These are phyloP conservation scores for Rhodosporidiobolus odoratus DNA, from an alignment of 768 basidiomycete genomes.

Conservation along the genomic window DNA sequence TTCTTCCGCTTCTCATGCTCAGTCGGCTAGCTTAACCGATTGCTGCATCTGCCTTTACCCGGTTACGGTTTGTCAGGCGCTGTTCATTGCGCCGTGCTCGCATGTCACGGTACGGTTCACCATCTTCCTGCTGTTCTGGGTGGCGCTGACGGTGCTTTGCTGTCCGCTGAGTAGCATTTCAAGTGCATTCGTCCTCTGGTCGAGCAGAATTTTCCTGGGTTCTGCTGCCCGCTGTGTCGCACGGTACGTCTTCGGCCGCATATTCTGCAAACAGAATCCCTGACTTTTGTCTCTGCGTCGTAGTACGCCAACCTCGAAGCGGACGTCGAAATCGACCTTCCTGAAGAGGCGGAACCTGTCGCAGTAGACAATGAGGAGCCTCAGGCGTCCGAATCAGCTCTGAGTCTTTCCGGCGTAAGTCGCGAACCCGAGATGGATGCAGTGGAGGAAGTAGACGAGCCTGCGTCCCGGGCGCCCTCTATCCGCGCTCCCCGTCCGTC, in stretches of 20 bases:
- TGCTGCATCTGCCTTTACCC: constrained; percentile 91
- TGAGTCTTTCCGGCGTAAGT: constrained; percentile 13
- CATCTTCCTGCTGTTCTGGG: constrained; percentile 37
- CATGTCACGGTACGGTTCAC: constrained; percentile 61
- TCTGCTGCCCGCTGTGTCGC: constrained; percentile 89
- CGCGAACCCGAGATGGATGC: constrained; percentile 22
- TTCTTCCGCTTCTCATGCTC: neutral
- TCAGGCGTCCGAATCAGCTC: neutral
- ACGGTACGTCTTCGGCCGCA: constrained; percentile 49
- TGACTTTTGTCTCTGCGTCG: neutral
- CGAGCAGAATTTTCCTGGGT: constrained; percentile 81
- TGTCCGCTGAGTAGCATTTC: constrained; percentile 56
- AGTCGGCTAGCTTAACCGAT: constrained; percentile 52
- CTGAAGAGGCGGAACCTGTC: constrained; percentile 23
- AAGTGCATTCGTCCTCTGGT: constrained; percentile 93
- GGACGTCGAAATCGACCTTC: constrained; percentile 71
- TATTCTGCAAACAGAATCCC: neutral
- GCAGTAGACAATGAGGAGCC: neutral
- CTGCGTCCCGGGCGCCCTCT: constrained; percentile 16
- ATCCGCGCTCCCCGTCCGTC: constrained; percentile 10
- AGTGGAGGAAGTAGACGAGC: constrained; percentile 27
- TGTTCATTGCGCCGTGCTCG: constrained; percentile 96
- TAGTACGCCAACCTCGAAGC: constrained; percentile 85
- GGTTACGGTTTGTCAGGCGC: constrained; percentile 87
- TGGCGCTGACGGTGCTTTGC: neutral